phyloP scores from a whole-genome alignment of 2,329 filamentous ascomycete species.

The Colletotrichum viniferum region DNA sequence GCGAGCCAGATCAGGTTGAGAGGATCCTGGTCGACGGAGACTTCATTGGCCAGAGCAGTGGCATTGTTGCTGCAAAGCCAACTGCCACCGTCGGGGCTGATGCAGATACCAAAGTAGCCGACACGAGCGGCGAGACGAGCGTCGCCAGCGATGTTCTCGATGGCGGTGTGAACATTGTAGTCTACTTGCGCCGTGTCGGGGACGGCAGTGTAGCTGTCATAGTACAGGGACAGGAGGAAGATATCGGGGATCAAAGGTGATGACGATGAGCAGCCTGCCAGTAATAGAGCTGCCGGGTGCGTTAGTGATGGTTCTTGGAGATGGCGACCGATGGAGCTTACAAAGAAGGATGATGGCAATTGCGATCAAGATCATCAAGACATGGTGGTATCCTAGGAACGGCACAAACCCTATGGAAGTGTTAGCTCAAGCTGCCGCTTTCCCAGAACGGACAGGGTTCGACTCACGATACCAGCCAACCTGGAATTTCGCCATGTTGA shows the following conservation, averaged over 20 bases:
- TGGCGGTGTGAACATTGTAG: constrained; percentile 83
- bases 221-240: constrained; percentile 98
- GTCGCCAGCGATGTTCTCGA: constrained; percentile 86
- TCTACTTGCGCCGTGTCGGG: constrained; percentile 90
- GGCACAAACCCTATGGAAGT: constrained; percentile 61
- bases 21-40: constrained; percentile 90
- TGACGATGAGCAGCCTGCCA: constrained; percentile 96
- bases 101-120: constrained; percentile 97
- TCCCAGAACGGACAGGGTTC: not conserved
- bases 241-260: constrained; percentile 94
- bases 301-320: not conserved
- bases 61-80: constrained; percentile 99
- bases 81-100: constrained; percentile 86
- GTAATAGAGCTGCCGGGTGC: constrained; percentile 73
- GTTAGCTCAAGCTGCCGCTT: not conserved
- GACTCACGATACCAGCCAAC: constrained; percentile 56
- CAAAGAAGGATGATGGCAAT: constrained; percentile 93
- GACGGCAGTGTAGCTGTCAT: constrained; percentile 80
- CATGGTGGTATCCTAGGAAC: constrained; percentile 78
- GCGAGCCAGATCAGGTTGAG: constrained; percentile 98
- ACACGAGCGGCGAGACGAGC: constrained; percentile 89
- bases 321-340: constrained; percentile 52
- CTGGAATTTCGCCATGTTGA: constrained; percentile 41
- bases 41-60: constrained; percentile 86
- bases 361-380: constrained; percentile 96